These are phyloP conservation scores for Prunus davidiana DNA, from an alignment of 306 rosid genomes.

Conservation along the genomic window DNA sequence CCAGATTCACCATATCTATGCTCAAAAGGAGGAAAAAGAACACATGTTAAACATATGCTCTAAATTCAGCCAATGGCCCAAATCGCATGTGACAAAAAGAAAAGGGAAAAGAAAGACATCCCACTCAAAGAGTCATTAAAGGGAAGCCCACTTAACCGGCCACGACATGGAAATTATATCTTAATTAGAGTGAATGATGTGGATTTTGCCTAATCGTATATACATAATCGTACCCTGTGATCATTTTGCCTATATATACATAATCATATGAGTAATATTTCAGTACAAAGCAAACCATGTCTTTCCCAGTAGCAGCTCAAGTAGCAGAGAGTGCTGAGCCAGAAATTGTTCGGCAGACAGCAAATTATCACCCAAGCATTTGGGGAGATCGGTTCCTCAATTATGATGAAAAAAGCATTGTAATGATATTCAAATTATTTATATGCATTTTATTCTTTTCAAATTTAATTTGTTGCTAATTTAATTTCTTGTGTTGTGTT, in stretches of 20 bases:
- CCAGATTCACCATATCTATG: too few species aligned
- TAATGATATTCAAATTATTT: background rate
- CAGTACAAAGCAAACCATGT: background rate
- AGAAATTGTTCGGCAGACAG: background rate
- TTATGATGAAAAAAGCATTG: background rate
- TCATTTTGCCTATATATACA: background rate
- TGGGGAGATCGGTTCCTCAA: background rate
- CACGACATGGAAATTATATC: too few species aligned
- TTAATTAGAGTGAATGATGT: background rate
- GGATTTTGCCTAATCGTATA: background rate
- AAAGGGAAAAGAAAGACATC: too few species aligned
- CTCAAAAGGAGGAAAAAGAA: too few species aligned
- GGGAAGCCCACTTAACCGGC: too few species aligned
- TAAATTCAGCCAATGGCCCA: background rate
- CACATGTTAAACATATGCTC: background rate
- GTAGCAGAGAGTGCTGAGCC: too few species aligned
- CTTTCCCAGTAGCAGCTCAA: background rate
- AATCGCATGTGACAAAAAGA: background rate
- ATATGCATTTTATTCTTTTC: too few species aligned
- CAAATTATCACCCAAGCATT: background rate
- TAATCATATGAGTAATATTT: background rate
- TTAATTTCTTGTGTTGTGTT: too few species aligned
- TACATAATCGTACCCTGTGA: too few species aligned
- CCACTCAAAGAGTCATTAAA: too few species aligned
- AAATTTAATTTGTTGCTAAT: too few species aligned